Evolutionary conservation across 106 monocot genomes (phyloP).

Genomic region (Acanthochlamys bracteata): DNA sequence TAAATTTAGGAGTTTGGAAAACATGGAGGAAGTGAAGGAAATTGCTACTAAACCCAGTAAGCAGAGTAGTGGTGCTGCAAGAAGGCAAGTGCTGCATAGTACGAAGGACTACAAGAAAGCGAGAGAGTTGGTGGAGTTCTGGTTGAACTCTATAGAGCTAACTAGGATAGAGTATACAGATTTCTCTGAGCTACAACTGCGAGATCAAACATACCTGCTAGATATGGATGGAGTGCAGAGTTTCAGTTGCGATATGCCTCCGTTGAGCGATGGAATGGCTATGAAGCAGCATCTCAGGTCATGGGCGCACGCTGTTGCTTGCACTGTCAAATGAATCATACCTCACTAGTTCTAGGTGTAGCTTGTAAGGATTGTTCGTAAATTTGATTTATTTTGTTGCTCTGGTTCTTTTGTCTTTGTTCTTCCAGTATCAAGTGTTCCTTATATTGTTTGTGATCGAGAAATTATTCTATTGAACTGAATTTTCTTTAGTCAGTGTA

Average conservation of each 20-base stretch:
- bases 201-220: background rate
- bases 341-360: no score
- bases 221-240: background rate
- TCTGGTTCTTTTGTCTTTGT: no score
- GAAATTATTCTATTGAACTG: no score
- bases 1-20: background rate
- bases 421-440: no score
- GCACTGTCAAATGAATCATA: constrained; percentile 26
- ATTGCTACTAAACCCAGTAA: background rate
- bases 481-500: no score
- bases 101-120: background rate
- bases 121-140: background rate
- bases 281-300: constrained; percentile 42
- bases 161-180: background rate
- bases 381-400: no score
- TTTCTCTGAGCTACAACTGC: background rate
- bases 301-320: constrained; percentile 50
- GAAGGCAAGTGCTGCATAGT: background rate
- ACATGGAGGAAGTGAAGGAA: background rate
- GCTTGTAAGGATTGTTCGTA: no score
- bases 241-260: constrained; percentile 6
- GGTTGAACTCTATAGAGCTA: background rate
- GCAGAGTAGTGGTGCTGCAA: background rate
- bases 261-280: constrained; percentile 10
- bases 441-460: no score